Evolutionary conservation across 2,329 filamentous ascomycete genomes (phyloP), one percentile per base, ranked within the genome.

Genomic region (Fusarium setosum): DNA sequence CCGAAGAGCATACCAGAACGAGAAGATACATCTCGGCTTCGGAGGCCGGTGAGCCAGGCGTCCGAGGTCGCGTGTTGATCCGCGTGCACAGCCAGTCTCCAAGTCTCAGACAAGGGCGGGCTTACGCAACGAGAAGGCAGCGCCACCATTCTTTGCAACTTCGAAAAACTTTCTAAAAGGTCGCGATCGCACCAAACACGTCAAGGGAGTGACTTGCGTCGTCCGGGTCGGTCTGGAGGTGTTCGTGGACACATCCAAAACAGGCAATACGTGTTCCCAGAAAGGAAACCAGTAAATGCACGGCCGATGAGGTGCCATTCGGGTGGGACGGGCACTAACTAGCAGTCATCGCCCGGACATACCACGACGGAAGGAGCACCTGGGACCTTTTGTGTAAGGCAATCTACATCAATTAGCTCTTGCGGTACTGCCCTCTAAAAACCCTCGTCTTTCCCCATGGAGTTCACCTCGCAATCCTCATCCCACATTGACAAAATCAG

Each of bases 211-310:
- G 41, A 37, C 31, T 44, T n/a, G 34, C 5, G 41, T 10, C 20
- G 40, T 54, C 9, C 35, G 24, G n/a, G 32, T 35, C 17, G 26
- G 29, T 52, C 18, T 6, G 20, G 29, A 18, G 20, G 17, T 26
- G 6, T 54, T 34, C 44, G 40, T 29, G 45, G 50, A 7, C 10
- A n/a, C 9, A 24, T 55, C 67, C 55, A 13, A 24, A 68, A 63
- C 48, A 45, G 67, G 69, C 48, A 70, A 69, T 61, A 52, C 69
- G 69, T 72, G 29, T 70, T 47, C 65, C 61, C 26, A 71, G 52
- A 61, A 24, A 17, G 70, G 65, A 67, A 72, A 68, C 57, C 54
- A 71, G 71, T 73, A 57, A 68, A 71, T 68, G 71, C 67, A 60
- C 23, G 37, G 56, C 42, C 49, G 9, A 47, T 61, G 26, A 59